Base-by-base conservation (phyloP, 768 basidiomycete species). In the Amanita muscaria region DNA sequence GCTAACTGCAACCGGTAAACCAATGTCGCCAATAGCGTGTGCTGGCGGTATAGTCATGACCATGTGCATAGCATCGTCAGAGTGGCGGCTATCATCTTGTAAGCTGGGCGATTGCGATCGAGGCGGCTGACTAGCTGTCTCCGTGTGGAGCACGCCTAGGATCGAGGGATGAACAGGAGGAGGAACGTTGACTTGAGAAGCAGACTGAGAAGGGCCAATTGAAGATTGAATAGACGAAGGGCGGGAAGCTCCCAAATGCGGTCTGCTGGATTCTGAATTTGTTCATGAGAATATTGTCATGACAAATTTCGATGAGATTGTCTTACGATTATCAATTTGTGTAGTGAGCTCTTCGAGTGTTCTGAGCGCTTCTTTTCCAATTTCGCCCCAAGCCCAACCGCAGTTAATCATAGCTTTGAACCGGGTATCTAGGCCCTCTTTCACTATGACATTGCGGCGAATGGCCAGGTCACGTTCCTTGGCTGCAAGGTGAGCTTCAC, bases 131-230 rank as follows among this genome's bases (percentile, higher is more conserved):
- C 36, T 33, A 11, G 27, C 22, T 12, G 7, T 23, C 9, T n/a
- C 10, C 15, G 42, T n/a, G 27, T 29, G 32, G n/a, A 36, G 16
- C n/a, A 22, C 39, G 18, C 29, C 36, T 16, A 35, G 5, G 24
- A 27, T 41, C 25, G 24, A 30, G 2, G 15, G 40, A 12, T 25
- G 23, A 16, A 47, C 44, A 40, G 38, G 50, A 30, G 33, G 42
- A 23, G 44, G 44, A 38, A 38, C 9, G 35, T 63, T 62, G 40
- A 72, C 66, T 60, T 87, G 81, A 14, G 84, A 86, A 2, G 80
- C 80, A 2, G 82, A 84, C 50, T 85, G 84, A 5, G 83, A 86
- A n/a, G 83, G 83, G 0, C 77, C 74, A 49, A 85, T 64, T 1
- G 82, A 83, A n/a, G 76, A 78, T 11, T 73, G 57, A 57, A 80